Percentiles rank a stretch among this genome's conserved stretches.
Conservation (phyloP, 2,329 filamentous ascomycete genomes). For the Trichoderma simmonsii region DNA sequence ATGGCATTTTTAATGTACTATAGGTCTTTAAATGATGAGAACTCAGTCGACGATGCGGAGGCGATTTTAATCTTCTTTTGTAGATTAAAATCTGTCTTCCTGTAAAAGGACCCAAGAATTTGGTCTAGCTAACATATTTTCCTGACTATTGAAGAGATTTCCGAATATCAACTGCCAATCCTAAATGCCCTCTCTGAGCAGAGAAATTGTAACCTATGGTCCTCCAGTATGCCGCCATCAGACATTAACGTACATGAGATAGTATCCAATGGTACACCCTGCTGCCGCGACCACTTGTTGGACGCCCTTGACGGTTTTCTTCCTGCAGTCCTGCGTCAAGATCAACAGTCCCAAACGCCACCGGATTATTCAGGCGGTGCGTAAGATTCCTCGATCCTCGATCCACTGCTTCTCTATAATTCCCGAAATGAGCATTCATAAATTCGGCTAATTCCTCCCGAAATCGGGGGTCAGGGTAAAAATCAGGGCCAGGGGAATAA, state of each 20-base stretch:
- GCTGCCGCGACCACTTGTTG: neutral
- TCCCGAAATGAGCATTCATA: neutral
- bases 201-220: neutral
- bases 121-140: neutral
- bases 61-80: neutral
- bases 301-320: neutral
- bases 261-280: neutral
- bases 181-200: neutral
- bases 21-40: neutral
- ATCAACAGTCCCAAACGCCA: neutral
- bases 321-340: neutral
- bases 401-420: neutral
- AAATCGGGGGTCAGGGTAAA: neutral
- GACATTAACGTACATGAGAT: neutral
- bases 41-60: neutral
- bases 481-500: too few relatives aligned
- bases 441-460: neutral
- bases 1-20: neutral
- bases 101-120: neutral
- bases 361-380: neutral
- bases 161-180: neutral
- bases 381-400: neutral
- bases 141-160: neutral
- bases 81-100: neutral
- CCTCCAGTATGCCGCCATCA: neutral